Evolutionary conservation across 2,329 filamentous ascomycete species (phyloP).

Genomic region (Aureobasidium leucospermi): DNA sequence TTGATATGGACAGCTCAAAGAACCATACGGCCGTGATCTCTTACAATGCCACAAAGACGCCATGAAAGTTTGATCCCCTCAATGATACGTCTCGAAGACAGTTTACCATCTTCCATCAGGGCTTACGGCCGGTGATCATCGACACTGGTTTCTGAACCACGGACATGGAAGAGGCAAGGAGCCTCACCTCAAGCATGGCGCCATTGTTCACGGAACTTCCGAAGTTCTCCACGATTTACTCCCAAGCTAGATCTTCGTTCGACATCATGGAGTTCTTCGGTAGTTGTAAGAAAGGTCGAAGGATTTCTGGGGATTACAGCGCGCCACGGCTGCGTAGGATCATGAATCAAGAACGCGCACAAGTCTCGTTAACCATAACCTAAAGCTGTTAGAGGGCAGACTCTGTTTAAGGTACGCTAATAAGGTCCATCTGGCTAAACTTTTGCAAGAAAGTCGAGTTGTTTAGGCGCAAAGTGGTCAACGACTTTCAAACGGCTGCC

Average conservation of each 20-base stretch:
- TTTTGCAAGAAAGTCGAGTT: not conserved
- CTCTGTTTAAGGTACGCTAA: not conserved
- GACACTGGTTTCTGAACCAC: not conserved
- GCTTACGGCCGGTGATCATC: not conserved
- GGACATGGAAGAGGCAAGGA: not conserved
- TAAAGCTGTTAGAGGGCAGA: not conserved
- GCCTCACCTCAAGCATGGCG: not conserved
- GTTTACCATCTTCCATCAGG: not conserved
- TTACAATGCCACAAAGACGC: not conserved
- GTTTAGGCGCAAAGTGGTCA: not conserved
- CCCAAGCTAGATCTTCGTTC: not conserved
- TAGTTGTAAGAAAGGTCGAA: not conserved
- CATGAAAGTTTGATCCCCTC: not conserved
- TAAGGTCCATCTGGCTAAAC: not conserved
- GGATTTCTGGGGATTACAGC: not conserved
- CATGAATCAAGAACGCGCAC: not conserved
- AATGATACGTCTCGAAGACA: not conserved
- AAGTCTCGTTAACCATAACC: not conserved
- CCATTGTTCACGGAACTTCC: not conserved
- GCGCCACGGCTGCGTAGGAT: not conserved
- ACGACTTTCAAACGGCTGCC: slow-evolving; percentile 1
- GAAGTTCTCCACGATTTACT: not conserved
- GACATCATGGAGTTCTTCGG: not conserved
- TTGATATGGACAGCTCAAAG: no score
- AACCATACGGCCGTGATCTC: not conserved